Conservation (phyloP, 148 eudicot genomes). For the Persicaria tinctoria region DNA sequence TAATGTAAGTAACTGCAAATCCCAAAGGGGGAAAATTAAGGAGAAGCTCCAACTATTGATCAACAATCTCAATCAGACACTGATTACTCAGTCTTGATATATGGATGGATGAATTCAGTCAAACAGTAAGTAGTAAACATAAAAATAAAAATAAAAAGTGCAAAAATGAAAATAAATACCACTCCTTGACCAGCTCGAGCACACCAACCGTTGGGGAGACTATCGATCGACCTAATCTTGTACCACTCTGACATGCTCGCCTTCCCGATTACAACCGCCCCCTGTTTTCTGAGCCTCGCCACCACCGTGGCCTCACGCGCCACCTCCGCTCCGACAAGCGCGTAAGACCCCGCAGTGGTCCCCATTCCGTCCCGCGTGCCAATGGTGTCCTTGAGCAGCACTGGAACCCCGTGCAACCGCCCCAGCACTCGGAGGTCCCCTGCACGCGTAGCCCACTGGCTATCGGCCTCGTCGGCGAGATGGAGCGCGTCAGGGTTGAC, state of each 20-base stretch:
- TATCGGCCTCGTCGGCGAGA: conserved; percentile 45
- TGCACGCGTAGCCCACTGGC: conserved; percentile 18
- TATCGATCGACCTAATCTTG: conserved; percentile 31
- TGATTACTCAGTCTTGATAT: neutral
- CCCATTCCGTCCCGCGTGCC: conserved; percentile 43
- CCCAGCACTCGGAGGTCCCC: neutral
- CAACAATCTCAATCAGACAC: neutral
- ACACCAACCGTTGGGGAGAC: conserved; percentile 17
- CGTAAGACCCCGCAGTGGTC: conserved; percentile 66
- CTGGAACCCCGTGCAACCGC: conserved; percentile 58
- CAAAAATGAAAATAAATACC: neutral
- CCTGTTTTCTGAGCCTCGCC: conserved; percentile 42
- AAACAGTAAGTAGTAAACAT: neutral
- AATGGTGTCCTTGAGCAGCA: conserved; percentile 59
- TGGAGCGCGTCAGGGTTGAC: conserved; percentile 54
- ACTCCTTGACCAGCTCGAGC: conserved; percentile 15
- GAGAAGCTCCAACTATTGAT: too few relatives aligned
- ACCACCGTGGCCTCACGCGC: conserved; percentile 56
- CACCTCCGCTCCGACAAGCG: conserved; percentile 58
- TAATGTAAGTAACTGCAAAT: too few relatives aligned
- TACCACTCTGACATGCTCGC: conserved; percentile 69
- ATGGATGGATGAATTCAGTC: neutral
- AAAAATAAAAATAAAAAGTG: neutral
- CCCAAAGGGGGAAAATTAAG: too few relatives aligned
- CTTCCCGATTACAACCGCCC: conserved; percentile 55